Evolutionary conservation across 768 basidiomycete species (phyloP).

Genomic region (Leccinum obscurum): DNA sequence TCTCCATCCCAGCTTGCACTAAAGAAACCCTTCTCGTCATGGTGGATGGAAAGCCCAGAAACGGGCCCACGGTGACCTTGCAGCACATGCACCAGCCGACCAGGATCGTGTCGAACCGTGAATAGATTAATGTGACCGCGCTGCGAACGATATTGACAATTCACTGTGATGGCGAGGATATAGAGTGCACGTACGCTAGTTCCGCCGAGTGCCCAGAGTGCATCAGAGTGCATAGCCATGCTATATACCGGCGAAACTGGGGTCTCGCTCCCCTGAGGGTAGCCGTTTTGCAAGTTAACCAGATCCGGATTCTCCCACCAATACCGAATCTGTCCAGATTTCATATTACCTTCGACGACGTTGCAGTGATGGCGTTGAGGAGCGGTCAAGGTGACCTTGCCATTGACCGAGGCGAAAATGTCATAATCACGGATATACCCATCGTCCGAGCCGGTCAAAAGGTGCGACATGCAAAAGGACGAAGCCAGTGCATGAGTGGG

Average conservation of each 20-base stretch:
- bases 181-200: constrained; percentile 61
- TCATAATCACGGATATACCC: constrained; percentile 94
- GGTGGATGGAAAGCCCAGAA: constrained; percentile 78
- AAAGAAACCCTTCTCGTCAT: constrained; percentile 82
- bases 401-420: constrained; percentile 84
- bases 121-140: constrained; percentile 90
- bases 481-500: constrained; percentile 87
- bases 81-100: constrained; percentile 62
- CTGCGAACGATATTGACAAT: constrained; percentile 42
- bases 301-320: constrained; percentile 84
- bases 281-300: constrained; percentile 20
- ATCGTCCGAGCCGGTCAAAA: constrained; percentile 90
- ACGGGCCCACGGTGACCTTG: constrained; percentile 79
- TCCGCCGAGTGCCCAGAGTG: constrained; percentile 88
- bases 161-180: constrained; percentile 19
- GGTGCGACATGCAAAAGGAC: constrained; percentile 83
- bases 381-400: constrained; percentile 82
- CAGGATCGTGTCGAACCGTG: constrained; percentile 91
- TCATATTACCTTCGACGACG: constrained; percentile 90
- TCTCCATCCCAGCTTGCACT: constrained; percentile 96
- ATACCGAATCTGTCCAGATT: constrained; percentile 78
- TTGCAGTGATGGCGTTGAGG: constrained; percentile 88
- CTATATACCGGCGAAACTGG: constrained; percentile 80
- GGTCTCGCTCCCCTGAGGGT: constrained; percentile 48
- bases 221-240: constrained; percentile 89